A percentile compares a stretch with the other conserved stretches of the same genome.
Conservation (phyloP, 495 filamentous ascomycete genomes). For the Penicillium subrubescens region DNA sequence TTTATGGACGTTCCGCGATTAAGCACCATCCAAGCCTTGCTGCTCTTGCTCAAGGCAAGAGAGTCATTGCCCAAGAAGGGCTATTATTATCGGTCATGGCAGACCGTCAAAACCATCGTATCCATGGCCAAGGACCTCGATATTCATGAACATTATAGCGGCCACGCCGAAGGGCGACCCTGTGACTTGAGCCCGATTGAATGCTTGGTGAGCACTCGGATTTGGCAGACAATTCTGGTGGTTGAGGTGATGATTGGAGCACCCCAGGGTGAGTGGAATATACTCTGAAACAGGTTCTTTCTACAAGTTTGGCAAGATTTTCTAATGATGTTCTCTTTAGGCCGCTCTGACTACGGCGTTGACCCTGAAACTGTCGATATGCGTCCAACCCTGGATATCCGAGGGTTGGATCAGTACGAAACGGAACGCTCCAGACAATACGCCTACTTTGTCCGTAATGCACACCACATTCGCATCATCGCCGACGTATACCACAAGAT, state of each 20-base stretch:
- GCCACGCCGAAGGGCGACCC: constrained; percentile 68
- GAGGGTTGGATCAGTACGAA: constrained; percentile 76
- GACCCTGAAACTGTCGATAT: constrained; percentile 78
- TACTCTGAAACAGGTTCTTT: not conserved
- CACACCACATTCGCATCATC: constrained; percentile 77
- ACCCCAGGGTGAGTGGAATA: constrained; percentile 72
- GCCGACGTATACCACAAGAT: constrained; percentile 74
- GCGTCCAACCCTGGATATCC: constrained; percentile 59
- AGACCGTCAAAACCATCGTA: constrained; percentile 88
- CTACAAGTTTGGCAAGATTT: not conserved
- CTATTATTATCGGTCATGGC: constrained; percentile 98
- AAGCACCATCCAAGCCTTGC: constrained; percentile 89
- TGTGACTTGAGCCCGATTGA: constrained; percentile 73
- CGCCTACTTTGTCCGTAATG: constrained; percentile 73
- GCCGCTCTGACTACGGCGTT: constrained; percentile 80
- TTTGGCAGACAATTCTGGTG: constrained; percentile 89
- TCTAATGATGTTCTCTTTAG: constrained; percentile 42
- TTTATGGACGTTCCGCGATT: constrained; percentile 94
- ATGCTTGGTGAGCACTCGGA: constrained; percentile 78
- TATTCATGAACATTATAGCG: constrained; percentile 81
- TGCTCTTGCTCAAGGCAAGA: constrained; percentile 87
- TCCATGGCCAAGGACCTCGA: constrained; percentile 93
- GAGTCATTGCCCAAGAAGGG: constrained; percentile 90
- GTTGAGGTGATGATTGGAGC: constrained; percentile 93
- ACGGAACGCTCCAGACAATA: constrained; percentile 79